Evolutionary conservation across 208 protist genomes (phyloP).

Genomic region (Porcisia deanei): DNA sequence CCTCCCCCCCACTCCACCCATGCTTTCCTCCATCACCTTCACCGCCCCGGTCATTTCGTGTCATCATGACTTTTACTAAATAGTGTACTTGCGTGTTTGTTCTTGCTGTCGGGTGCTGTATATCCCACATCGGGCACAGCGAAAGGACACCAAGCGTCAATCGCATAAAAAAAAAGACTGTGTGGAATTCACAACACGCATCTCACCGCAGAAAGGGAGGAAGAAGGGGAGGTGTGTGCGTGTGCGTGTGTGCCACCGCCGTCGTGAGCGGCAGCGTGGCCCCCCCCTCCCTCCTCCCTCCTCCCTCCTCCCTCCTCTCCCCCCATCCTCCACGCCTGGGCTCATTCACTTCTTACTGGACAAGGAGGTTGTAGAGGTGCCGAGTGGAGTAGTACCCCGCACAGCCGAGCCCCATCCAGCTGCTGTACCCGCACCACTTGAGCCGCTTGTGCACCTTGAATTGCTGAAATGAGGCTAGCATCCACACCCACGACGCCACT

Average conservation of each 20-base stretch:
- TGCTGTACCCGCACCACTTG: conserved; percentile 85
- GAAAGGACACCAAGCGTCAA: not conserved
- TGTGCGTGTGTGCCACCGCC: not conserved
- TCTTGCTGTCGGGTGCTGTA: not conserved
- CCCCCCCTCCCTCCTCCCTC: too few species aligned
- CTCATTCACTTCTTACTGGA: conserved; percentile 12
- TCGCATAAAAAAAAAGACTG: not conserved
- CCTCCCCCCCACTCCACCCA: not conserved
- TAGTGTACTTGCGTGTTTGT: not conserved
- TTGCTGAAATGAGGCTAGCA: conserved; percentile 79
- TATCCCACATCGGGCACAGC: not conserved
- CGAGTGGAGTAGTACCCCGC: conserved; percentile 70
- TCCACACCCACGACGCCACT: conserved; percentile 82
- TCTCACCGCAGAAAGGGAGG: too few species aligned
- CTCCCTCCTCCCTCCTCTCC: too few species aligned
- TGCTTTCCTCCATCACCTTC: not conserved
- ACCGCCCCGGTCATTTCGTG: not conserved
- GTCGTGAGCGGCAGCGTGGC: too few species aligned
- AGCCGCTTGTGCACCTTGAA: conserved; percentile 70
- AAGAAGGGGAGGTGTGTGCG: too few species aligned
- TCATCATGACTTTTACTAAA: not conserved
- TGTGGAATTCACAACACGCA: not conserved
- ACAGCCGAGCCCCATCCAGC: conserved; percentile 67
- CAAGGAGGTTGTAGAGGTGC: conserved; percentile 56
- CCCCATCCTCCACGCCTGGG: not conserved